These are phyloP conservation scores for Acanthamoeba polyphaga DNA, from an alignment of 208 protist genomes.

Conservation along the genomic window DNA sequence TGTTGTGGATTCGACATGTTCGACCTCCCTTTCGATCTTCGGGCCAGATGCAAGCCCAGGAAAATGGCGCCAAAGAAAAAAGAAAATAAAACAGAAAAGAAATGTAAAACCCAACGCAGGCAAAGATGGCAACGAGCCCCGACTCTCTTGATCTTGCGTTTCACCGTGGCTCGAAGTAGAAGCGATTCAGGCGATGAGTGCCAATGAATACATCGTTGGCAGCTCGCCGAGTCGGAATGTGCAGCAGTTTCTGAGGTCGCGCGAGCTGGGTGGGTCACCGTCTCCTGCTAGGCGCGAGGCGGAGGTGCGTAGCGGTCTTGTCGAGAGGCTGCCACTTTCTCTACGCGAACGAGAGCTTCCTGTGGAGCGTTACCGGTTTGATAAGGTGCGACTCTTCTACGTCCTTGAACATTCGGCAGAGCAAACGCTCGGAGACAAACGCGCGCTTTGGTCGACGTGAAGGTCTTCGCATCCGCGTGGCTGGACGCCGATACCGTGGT, in stretches of 20 bases:
- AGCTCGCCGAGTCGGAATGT: neutral
- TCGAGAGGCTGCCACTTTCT: neutral
- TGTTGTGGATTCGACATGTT: neutral
- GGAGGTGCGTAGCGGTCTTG: neutral
- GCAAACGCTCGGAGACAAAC: neutral
- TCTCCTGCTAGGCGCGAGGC: neutral
- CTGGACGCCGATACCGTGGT: constrained; percentile 23
- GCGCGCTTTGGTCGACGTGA: neutral
- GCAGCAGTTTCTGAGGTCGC: neutral
- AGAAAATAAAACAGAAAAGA: neutral
- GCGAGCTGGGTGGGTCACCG: neutral
- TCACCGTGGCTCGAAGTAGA: neutral
- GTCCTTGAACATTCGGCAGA: neutral
- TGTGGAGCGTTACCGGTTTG: constrained; percentile 21
- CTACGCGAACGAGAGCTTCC: constrained; percentile 21
- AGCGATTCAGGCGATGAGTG: neutral
- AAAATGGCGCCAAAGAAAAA: neutral
- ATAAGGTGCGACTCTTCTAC: neutral
- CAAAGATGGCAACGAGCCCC: neutral
- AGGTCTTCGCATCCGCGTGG: constrained; percentile 48
- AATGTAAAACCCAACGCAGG: neutral
- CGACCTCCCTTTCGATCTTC: neutral
- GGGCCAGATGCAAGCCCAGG: too few species aligned
- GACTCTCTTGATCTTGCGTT: neutral
- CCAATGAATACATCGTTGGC: neutral